A percentile compares a stretch with the other conserved stretches of the same genome.
These are phyloP conservation scores for Picocystis sp. DNA, from an alignment of 163 green algal genomes.

Conservation along the genomic window DNA sequence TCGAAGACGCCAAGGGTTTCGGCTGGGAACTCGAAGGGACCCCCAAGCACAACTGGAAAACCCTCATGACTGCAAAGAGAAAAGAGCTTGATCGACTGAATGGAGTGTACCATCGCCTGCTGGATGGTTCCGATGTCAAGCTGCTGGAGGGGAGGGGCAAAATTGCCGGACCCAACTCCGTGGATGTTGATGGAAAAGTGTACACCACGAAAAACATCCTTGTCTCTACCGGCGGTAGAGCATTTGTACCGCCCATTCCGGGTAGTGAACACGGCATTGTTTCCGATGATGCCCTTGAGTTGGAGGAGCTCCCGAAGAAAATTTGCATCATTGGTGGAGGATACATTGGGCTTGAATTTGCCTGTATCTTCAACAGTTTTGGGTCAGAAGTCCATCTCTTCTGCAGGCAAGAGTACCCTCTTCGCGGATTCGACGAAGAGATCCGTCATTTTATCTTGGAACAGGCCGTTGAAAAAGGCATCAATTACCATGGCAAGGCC, in stretches of 20 bases:
- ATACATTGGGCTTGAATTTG: slow-evolving; percentile 16
- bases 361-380: slow-evolving; percentile 8
- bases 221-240: slow-evolving; percentile 40
- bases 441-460: slow-evolving; percentile 3
- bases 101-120: slow-evolving; percentile 68
- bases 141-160: slow-evolving; percentile 47
- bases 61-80: too few relatives aligned
- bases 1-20: slow-evolving; percentile 72
- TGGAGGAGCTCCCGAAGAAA: slow-evolving; percentile 34
- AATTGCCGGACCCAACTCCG: slow-evolving; percentile 69
- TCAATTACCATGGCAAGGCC: not conserved
- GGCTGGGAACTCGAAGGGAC: slow-evolving; percentile 42
- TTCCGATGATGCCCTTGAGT: slow-evolving; percentile 73
- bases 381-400: slow-evolving; percentile 7
- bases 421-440: slow-evolving; percentile 4
- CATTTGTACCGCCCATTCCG: slow-evolving; percentile 29
- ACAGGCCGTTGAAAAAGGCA: slow-evolving; percentile 2
- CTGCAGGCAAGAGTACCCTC: slow-evolving; percentile 3
- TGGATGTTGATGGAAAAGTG: slow-evolving; percentile 51
- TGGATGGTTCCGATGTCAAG: slow-evolving; percentile 26
- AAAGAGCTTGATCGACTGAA: slow-evolving; percentile 80
- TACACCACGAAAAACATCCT: slow-evolving; percentile 46
- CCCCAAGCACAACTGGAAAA: too few relatives aligned
- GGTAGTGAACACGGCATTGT: slow-evolving; percentile 70
- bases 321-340: slow-evolving; percentile 40